Conservation (phyloP, 139 green algal genomes). For the Gonium pectorale region DNA sequence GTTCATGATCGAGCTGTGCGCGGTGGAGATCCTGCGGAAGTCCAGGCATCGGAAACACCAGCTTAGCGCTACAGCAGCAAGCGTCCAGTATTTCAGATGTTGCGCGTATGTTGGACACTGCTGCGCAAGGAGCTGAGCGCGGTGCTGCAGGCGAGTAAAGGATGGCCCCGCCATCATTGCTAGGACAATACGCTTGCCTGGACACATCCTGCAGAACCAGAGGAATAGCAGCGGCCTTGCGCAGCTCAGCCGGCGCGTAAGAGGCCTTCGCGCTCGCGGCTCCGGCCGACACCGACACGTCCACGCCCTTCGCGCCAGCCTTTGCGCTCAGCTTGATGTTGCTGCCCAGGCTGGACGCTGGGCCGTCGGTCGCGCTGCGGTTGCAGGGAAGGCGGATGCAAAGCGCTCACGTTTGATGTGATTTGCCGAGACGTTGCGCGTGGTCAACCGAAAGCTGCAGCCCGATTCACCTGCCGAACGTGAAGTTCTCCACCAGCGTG, state of each 20-base stretch:
- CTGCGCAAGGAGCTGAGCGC: too few relatives aligned
- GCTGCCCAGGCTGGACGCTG: conserved; percentile 12
- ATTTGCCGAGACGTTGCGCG: not conserved
- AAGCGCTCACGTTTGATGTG: not conserved
- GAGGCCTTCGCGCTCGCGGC: conserved; percentile 30
- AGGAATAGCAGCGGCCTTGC: conserved; percentile 46
- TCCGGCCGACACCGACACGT: conserved; percentile 61
- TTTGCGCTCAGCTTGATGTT: conserved; percentile 56
- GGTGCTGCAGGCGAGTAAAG: too few relatives aligned
- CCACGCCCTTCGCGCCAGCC: conserved; percentile 51
- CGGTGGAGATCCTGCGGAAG: conserved; percentile 46
- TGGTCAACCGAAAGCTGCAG: too few relatives aligned
- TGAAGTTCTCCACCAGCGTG: conserved; percentile 35
- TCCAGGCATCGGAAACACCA: too few relatives aligned
- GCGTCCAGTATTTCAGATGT: too few relatives aligned
- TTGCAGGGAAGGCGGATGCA: too few relatives aligned
- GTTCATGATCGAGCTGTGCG: conserved; percentile 62
- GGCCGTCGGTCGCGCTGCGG: conserved; percentile 12
- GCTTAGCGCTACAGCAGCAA: too few relatives aligned
- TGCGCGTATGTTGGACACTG: too few relatives aligned
- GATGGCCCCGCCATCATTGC: too few relatives aligned
- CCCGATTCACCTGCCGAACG: conserved; percentile 11
- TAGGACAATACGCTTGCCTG: conserved; percentile 17
- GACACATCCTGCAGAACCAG: conserved; percentile 56
- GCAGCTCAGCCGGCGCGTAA: conserved; percentile 40